A percentile compares a stretch with the other conserved stretches of the same genome.
phyloP scores from a whole-genome alignment of 1,284 basidiomycete species.

The Erythrobasidium hasegawianum region DNA sequence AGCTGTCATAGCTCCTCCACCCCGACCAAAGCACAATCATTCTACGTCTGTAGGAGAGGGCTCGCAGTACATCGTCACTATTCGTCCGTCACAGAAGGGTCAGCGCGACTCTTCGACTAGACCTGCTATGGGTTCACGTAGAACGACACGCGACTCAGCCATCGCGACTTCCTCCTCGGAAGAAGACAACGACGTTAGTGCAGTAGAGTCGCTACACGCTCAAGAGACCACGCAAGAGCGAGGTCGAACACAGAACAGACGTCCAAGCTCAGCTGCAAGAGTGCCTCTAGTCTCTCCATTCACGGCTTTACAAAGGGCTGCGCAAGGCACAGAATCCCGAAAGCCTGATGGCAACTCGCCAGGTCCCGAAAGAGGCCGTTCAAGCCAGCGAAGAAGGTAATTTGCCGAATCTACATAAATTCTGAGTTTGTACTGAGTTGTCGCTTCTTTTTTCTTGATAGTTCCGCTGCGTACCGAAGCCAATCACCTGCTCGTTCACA shows the following conservation, averaged over 20 bases:
- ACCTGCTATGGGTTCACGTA: background rate
- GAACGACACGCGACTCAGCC: background rate
- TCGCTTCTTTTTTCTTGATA: too few species aligned
- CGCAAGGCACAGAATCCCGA: background rate
- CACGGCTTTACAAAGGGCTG: slow-evolving; percentile 10
- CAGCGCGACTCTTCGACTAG: background rate
- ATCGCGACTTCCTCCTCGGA: slow-evolving; percentile 5
- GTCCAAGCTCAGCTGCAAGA: slow-evolving; percentile 4
- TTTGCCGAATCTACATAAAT: too few species aligned
- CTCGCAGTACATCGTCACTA: slow-evolving; percentile 27
- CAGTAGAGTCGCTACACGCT: background rate
- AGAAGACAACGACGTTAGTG: background rate
- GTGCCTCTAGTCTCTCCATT: slow-evolving; percentile 21
- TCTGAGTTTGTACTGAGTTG: too few species aligned
- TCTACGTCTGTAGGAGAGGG: slow-evolving; percentile 29
- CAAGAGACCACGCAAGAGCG: background rate
- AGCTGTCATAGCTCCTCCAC: background rate
- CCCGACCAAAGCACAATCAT: slow-evolving; percentile 17
- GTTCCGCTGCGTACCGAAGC: slow-evolving; percentile 26
- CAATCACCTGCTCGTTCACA: slow-evolving; percentile 21
- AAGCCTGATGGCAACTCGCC: background rate
- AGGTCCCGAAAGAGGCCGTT: slow-evolving; percentile 22
- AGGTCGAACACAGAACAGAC: slow-evolving; percentile 2
- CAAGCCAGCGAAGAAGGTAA: slow-evolving; percentile 7
- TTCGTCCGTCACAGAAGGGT: background rate